Percentiles rank a stretch among this genome's conserved stretches.
Evolutionary conservation across 1,139 yeast genomes (phyloP).

Genomic region (Hemisphaericaspora subhashii): DNA sequence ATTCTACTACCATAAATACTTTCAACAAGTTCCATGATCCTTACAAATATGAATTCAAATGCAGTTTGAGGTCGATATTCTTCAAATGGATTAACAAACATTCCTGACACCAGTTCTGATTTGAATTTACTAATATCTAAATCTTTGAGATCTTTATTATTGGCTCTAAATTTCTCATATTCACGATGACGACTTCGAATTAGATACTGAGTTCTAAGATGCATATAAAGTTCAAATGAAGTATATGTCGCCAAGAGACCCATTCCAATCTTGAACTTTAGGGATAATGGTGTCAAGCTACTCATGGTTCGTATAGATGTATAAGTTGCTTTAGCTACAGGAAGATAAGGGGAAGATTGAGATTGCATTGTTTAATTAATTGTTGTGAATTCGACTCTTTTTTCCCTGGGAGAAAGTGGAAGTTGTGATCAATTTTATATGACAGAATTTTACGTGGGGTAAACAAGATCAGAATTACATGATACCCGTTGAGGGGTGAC

Average conservation of each 20-base stretch:
- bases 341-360: background rate
- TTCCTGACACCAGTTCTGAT: slow-evolving; percentile 66
- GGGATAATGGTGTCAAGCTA: slow-evolving; percentile 15
- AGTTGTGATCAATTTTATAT: no score
- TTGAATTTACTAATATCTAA: slow-evolving; percentile 35
- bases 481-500: no score
- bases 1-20: slow-evolving; percentile 63
- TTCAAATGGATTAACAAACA: slow-evolving; percentile 87
- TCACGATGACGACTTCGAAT: slow-evolving; percentile 52
- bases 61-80: slow-evolving; percentile 90
- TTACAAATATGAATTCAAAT: slow-evolving; percentile 75
- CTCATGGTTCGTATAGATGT: slow-evolving; percentile 6
- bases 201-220: slow-evolving; percentile 53
- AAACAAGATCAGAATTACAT: no score
- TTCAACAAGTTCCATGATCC: slow-evolving; percentile 70
- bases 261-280: slow-evolving; percentile 43
- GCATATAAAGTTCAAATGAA: slow-evolving; percentile 65
- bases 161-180: slow-evolving; percentile 21
- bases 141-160: slow-evolving; percentile 13
- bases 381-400: no score
- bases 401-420: no score
- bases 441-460: no score
- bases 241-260: slow-evolving; percentile 65
- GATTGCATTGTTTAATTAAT: background rate
- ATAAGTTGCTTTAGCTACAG: background rate